Conservation (phyloP, 306 rosid species). For the Abrus precatorius region DNA sequence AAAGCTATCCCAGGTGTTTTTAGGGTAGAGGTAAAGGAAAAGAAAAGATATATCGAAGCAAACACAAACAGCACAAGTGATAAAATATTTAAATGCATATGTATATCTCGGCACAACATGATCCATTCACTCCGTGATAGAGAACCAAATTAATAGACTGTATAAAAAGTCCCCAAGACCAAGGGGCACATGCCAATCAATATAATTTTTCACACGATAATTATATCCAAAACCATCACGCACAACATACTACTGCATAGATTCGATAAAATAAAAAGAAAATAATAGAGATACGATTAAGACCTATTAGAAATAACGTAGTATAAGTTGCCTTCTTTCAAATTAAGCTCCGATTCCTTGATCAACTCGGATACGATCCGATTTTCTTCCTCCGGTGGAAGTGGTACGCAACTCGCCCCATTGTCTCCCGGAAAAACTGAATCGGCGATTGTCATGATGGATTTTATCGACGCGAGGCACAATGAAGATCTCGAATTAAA, state of each 20-base stretch:
- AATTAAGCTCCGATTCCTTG: slow-evolving; percentile 75
- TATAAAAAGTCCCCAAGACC: slow-evolving; percentile 21
- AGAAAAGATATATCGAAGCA: slow-evolving; percentile 10
- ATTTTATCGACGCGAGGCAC: slow-evolving; percentile 9
- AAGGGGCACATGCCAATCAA: slow-evolving; percentile 25
- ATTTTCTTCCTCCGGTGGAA: slow-evolving; percentile 83
- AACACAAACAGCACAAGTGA: slow-evolving; percentile 24
- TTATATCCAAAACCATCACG: slow-evolving; percentile 36
- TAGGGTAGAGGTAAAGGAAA: not conserved
- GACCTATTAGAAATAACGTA: slow-evolving; percentile 83
- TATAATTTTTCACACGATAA: not conserved
- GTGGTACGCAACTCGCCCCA: slow-evolving; percentile 72
- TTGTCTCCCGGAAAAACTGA: slow-evolving; percentile 76
- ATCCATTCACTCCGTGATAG: slow-evolving; percentile 34
- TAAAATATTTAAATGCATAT: slow-evolving; percentile 10
- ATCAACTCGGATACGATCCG: slow-evolving; percentile 74
- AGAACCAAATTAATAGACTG: slow-evolving; percentile 11
- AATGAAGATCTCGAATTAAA: slow-evolving; percentile 53
- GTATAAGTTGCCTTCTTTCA: slow-evolving; percentile 82
- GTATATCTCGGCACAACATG: slow-evolving; percentile 23
- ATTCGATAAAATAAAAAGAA: slow-evolving; percentile 6
- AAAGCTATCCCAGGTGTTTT: not conserved
- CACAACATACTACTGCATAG: not conserved
- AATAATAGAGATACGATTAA: slow-evolving; percentile 15
- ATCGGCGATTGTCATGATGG: slow-evolving; percentile 80